Percentiles rank a stretch among this genome's conserved stretches.
phyloP scores from a whole-genome alignment of 106 monocot species.

The Phalaenopsis aphrodite region DNA sequence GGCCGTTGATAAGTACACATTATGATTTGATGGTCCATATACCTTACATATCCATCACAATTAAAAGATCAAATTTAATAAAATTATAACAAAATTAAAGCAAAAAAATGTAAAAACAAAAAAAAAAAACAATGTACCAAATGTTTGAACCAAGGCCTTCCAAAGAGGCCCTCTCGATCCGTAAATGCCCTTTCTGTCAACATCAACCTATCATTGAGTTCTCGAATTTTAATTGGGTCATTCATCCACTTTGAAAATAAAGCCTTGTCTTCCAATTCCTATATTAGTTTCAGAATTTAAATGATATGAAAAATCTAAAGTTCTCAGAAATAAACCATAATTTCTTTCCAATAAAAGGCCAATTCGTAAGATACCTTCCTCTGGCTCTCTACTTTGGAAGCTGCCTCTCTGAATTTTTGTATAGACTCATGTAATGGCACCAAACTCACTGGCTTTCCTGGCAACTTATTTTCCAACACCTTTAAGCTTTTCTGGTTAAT shows the following conservation, averaged over 20 bases:
- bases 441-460: slow-evolving; percentile 32
- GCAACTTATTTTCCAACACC: slow-evolving; percentile 26
- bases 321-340: too few relatives aligned
- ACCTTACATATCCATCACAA: slow-evolving; percentile 20
- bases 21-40: slow-evolving; percentile 34
- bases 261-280: slow-evolving; percentile 36
- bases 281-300: background rate
- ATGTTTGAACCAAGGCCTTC: slow-evolving; percentile 70
- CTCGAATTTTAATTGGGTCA: slow-evolving; percentile 33
- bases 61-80: too few relatives aligned
- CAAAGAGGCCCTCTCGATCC: slow-evolving; percentile 46
- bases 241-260: slow-evolving; percentile 27
- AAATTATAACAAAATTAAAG: too few relatives aligned
- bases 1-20: slow-evolving; percentile 40
- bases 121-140: slow-evolving; percentile 22
- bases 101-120: too few relatives aligned
- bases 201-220: slow-evolving; percentile 68
- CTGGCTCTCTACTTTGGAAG: slow-evolving; percentile 32
- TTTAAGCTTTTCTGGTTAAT: slow-evolving; percentile 30
- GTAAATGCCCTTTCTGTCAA: slow-evolving; percentile 76
- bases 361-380: slow-evolving; percentile 30
- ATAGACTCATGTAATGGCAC: slow-evolving; percentile 50
- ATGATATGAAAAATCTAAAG: background rate
- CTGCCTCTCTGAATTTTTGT: slow-evolving; percentile 37
- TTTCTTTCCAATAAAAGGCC: background rate